Evolutionary conservation across 192 early-diverging fungal genomes (phyloP).

Genomic region (Coemansia sp.): DNA sequence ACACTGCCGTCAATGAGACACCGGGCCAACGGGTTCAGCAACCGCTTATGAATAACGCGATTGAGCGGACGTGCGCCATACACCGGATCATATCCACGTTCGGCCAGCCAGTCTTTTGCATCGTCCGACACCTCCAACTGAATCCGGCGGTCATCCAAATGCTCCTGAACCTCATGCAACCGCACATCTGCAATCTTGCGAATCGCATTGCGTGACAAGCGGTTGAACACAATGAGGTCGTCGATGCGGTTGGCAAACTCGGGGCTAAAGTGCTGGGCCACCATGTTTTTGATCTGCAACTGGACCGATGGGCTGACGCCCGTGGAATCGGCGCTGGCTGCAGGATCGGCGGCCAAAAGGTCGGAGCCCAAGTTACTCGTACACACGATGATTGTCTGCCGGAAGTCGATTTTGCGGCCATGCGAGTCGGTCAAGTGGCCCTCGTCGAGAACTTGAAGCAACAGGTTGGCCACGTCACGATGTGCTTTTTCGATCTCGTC

Average conservation of each 20-base stretch:
- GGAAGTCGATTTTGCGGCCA: slow-evolving; percentile 74
- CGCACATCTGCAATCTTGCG: slow-evolving; percentile 76
- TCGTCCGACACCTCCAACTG: slow-evolving; percentile 56
- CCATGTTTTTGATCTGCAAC: slow-evolving; percentile 64
- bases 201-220: slow-evolving; percentile 65
- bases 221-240: slow-evolving; percentile 79
- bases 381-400: slow-evolving; percentile 82
- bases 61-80: slow-evolving; percentile 74
- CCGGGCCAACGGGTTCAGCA: slow-evolving; percentile 58
- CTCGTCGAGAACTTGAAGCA: slow-evolving; percentile 90
- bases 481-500: slow-evolving; percentile 87
- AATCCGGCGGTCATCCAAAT: slow-evolving; percentile 61
- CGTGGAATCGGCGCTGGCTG: slow-evolving; percentile 34
- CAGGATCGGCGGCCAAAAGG: slow-evolving; percentile 57
- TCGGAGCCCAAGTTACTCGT: slow-evolving; percentile 78
- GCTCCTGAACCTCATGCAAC: slow-evolving; percentile 62
- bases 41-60: slow-evolving; percentile 61
- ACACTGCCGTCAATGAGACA: slow-evolving; percentile 67
- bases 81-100: slow-evolving; percentile 65
- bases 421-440: slow-evolving; percentile 77
- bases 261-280: slow-evolving; percentile 73
- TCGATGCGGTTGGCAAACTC: slow-evolving; percentile 82
- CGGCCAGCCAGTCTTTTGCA: slow-evolving; percentile 64
- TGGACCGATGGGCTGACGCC: slow-evolving; percentile 55
- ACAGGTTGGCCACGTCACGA: slow-evolving; percentile 86